Conservation (phyloP, 768 basidiomycete species). For the Russula olivacea region DNA sequence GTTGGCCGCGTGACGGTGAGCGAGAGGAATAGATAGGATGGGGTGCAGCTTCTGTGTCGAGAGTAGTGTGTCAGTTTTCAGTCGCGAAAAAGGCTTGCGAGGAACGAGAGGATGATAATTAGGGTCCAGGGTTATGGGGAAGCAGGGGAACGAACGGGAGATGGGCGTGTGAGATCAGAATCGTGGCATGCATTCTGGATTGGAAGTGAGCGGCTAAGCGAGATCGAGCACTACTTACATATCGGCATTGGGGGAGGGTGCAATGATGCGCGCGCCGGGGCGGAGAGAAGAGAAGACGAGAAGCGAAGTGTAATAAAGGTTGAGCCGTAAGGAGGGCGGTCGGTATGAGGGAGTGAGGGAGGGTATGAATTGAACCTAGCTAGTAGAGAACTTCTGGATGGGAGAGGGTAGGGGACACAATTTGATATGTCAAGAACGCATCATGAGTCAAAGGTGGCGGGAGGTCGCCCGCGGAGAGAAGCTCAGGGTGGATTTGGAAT, state of each 20-base stretch:
- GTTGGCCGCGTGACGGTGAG: constrained; percentile 3
- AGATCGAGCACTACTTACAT: constrained; percentile 9
- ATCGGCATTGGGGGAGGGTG: neutral
- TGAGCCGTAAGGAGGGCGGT: constrained; percentile 1
- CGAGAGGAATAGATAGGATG: neutral
- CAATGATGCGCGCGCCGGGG: neutral
- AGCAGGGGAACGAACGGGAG: constrained; percentile 5
- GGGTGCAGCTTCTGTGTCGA: neutral
- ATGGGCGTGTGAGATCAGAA: constrained; percentile 25
- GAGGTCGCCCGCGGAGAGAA: constrained; percentile 18
- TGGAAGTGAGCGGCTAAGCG: constrained; percentile 21
- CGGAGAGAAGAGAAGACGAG: no score
- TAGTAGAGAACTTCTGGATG: constrained; percentile 3
- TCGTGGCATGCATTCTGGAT: constrained; percentile 22
- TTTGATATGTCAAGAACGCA: constrained; percentile 13
- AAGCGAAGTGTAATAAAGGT: neutral
- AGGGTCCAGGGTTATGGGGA: constrained; percentile 19
- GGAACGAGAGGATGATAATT: constrained; percentile 10
- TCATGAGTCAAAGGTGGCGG: constrained; percentile 2
- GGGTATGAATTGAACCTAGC: neutral
- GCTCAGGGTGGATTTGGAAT: neutral
- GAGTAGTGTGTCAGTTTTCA: constrained; percentile 2
- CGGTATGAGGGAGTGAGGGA: neutral
- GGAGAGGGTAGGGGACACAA: neutral
- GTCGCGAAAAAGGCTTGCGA: constrained; percentile 2